Evolutionary conservation across 2,329 filamentous ascomycete species (phyloP), one percentile per base, ranked within the genome.

Genomic region (Nigrograna mackinnonii): DNA sequence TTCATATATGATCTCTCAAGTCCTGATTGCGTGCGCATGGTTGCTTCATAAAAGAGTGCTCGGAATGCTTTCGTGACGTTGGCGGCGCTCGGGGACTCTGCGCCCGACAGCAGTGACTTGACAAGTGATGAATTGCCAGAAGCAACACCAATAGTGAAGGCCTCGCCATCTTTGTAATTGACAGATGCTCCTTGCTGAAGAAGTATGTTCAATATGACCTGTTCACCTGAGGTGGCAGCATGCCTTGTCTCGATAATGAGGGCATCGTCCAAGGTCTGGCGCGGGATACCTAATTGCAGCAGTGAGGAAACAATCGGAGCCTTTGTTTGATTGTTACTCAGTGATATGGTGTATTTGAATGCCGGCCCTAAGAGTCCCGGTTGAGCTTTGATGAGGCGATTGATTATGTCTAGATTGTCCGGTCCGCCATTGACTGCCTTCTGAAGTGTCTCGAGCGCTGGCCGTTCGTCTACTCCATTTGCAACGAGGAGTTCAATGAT

Each of bases 141-240:
- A 1, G 74, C 74, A 1, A 82, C 78, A 2, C 81, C 80, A 37
- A 75, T 66, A 39, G 76, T 74, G 5, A 86, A 60, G 2, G 78
- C 75, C 53, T 80, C 69, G 5, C 82, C 83, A 36, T 75, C 61
- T 26, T 78, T 72, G 52, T 75, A 71, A 50, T 82, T 76, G 43
- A 79, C 70, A 49, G 60, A 60, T 44, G 60, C 64, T 47, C 62
- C 63, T 34, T 65, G 47, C 16, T 54, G 47, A 22, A 67, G 45
- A 4, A 68, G 55, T 34, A 67, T 43, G 30, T 54, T 49, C 1
- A 62, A 46, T 35, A 59, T 55, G 6, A 47, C 57, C n/a, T 50
- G 47, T 30, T 62, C 55, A 11, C 39, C 55, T 12, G 34, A 7
- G 11, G 37, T 42, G 7, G 57, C 34, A 5, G 49, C 55, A 12